Base-by-base conservation (phyloP, 768 basidiomycete species). In the Ramaria rubella region DNA sequence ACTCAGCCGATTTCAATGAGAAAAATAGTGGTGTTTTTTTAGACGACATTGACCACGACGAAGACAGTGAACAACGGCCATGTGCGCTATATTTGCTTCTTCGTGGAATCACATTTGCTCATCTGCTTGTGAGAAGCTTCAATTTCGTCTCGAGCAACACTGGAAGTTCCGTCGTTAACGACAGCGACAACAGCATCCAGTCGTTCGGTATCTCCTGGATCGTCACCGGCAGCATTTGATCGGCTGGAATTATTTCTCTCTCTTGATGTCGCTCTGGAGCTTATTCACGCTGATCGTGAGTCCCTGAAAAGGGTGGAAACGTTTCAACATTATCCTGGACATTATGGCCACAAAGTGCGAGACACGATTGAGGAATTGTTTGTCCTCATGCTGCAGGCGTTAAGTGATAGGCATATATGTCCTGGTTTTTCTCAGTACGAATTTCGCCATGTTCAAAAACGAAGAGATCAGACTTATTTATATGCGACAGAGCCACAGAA, bases 331-430 rank as follows among this genome's bases (percentile, higher is more conserved):
- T 99, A 96, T 67, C 92, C 94, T 0, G 90, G 92, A 0, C 79
- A 82, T 57, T 91, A 89, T 59, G 95, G 96, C 3, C 81, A 81
- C 59, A 84, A 89, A 3, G 94, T 99, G 1, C 76, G 85, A 29
- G 94, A 97, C 65, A 93, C 93, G 2, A 87, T 97, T 57, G 94
- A 99, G 69, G 95, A 98, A 69, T 72, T 91, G 4, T 97, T 97
- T 58, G 86, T 94, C 31, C 75, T 94, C 42, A 76, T 95, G 73
- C 71, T 98, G 30, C 82, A 85, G 27, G 82, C 85, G 0, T 70
- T 96, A 2, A 81, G 86, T 3, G 85, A 90, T 38, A 74, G 84
- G 30, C 96, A 99, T 67, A 76, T 96, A 33, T 75, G 74, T 1
- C 81, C 81, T 27, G 96, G 93, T 0, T 99, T 98, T 66, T 72